Base-by-base conservation (phyloP, 768 basidiomycete species). In the Amyloporia xantha region DNA sequence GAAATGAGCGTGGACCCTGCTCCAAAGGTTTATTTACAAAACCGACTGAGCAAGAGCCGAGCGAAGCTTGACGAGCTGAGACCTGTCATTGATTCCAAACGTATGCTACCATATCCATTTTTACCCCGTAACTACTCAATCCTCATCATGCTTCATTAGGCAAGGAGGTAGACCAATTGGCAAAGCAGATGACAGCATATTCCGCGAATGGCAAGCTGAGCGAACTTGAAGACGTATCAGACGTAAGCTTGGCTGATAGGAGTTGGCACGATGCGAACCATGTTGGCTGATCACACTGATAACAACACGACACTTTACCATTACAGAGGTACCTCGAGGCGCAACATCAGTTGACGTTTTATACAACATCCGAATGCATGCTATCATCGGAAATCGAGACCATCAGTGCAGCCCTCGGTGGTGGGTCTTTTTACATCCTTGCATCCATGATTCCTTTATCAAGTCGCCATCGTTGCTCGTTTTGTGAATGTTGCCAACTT, bases 1-100 rank as follows among this genome's bases (percentile, higher is more conserved):
- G 77, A 73, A 5, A 76, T 90, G 65, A 82, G 69, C 59, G 63
- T 82, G 11, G 90, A 91, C 28, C 67, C 77, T 19, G 77, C 75
- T 6, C 82, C 90, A 0, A 91, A 87, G 64, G 72, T 88, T 2
- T 79, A 86, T 60, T 69, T 92, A 19, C 90, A 92, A 68, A 92
- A 92, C 62, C 86, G 82, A 54, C 73, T 91, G 21, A 66, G 68
- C 44, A 75, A 72, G 49, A 78, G 76, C 49, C 74, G 78, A 48
- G 68, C 63, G 27, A 89, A 86, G 66, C 60, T 87, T n/a, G 59
- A 69, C 44, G 88, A 91, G 54, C 62, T 87, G 6, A 63, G 57
- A n/a, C 72, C 80, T 4, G 56, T 82, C 12, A 68, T 86, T 5
- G 65, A 73, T n/a, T 56, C 73, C 5, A 86, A 86, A 62, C 74